phyloP scores from a whole-genome alignment of 805 yeast species.

The Metschnikowia cerradonensis region DNA sequence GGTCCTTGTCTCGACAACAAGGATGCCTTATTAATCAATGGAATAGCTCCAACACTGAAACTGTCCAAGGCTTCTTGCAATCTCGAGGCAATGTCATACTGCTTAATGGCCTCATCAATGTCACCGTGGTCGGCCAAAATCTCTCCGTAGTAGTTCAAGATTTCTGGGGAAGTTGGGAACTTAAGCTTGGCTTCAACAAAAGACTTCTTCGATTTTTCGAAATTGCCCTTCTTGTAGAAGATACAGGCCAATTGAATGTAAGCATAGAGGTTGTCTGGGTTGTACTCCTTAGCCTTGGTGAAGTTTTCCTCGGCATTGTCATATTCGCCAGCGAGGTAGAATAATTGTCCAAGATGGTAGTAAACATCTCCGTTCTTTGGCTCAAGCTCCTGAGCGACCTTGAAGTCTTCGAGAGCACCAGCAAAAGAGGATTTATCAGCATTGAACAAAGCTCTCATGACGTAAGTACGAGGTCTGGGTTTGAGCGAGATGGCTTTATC shows the following conservation, averaged over 20 bases:
- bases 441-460: slow-evolving; percentile 74
- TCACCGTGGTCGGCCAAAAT: slow-evolving; percentile 80
- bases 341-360: slow-evolving; percentile 93
- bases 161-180: slow-evolving; percentile 86
- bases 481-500: slow-evolving; percentile 58
- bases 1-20: slow-evolving; percentile 55
- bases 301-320: slow-evolving; percentile 70
- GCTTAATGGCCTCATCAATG: slow-evolving; percentile 64
- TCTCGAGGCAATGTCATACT: slow-evolving; percentile 81
- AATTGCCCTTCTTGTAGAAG: slow-evolving; percentile 70
- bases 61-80: slow-evolving; percentile 68
- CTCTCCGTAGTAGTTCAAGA: slow-evolving; percentile 95
- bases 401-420: slow-evolving; percentile 63
- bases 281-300: slow-evolving; percentile 67
- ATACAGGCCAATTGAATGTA: slow-evolving; percentile 92
- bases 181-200: slow-evolving; percentile 66
- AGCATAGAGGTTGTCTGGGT: slow-evolving; percentile 74
- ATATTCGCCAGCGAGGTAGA: slow-evolving; percentile 74
- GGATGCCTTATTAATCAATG: slow-evolving; percentile 86
- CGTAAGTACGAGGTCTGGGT: slow-evolving; percentile 79
- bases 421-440: slow-evolving; percentile 71
- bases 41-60: slow-evolving; percentile 81
- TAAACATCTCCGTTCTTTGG: slow-evolving; percentile 75
- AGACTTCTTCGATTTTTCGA: slow-evolving; percentile 55
- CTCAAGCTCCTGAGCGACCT: slow-evolving; percentile 63